Evolutionary conservation across 2,329 filamentous ascomycete species (phyloP).

Genomic region (Penicillium janthinellum): DNA sequence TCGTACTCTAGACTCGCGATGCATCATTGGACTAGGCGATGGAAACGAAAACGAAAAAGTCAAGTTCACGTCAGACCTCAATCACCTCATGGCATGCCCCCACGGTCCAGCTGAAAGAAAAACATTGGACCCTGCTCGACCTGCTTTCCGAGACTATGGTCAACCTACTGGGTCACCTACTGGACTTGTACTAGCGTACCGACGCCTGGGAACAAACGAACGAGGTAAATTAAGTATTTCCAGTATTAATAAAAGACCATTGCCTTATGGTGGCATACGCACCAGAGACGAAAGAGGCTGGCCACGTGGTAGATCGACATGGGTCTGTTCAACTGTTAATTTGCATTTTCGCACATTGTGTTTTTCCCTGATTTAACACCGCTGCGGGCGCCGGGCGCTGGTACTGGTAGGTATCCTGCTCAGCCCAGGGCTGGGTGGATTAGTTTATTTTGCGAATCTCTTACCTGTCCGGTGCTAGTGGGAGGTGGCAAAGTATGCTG

Average conservation of each 20-base stretch:
- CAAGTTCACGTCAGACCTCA: neutral
- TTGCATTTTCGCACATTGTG: neutral
- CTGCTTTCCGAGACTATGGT: neutral
- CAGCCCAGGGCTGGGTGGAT: neutral
- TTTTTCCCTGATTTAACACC: neutral
- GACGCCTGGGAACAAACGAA: neutral
- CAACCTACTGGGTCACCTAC: constrained; percentile 4
- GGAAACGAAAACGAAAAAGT: neutral
- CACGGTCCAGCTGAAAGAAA: neutral
- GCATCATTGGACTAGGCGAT: neutral
- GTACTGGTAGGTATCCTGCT: no score
- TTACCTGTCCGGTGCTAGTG: constrained; percentile 1
- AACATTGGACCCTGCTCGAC: neutral
- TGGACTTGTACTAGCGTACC: neutral
- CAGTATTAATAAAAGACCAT: neutral
- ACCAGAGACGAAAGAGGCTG: neutral
- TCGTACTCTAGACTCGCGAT: neutral
- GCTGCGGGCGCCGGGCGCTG: neutral
- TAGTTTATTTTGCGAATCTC: constrained; percentile 1
- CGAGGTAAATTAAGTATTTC: neutral
- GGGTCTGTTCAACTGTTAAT: neutral
- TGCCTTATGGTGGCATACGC: neutral
- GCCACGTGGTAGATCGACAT: constrained; percentile 17
- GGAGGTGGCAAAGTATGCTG: neutral
- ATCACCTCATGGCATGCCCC: neutral